phyloP scores from a whole-genome alignment of 768 basidiomycete species.

The Auriscalpium microsporum region DNA sequence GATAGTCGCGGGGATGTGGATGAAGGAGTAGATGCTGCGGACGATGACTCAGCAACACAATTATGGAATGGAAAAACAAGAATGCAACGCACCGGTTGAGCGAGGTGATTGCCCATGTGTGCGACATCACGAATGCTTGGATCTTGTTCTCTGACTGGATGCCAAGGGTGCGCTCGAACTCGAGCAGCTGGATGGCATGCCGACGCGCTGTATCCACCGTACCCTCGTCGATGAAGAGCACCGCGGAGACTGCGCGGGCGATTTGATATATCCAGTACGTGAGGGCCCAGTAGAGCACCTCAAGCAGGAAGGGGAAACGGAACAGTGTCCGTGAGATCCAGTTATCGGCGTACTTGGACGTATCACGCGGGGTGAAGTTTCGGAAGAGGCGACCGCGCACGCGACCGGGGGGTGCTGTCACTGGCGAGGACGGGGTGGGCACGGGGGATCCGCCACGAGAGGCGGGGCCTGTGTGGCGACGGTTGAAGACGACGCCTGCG shows the following conservation, averaged over 20 bases:
- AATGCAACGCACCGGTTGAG: constrained; percentile 3
- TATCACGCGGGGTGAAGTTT: constrained; percentile 1
- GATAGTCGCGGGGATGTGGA: constrained; percentile 10
- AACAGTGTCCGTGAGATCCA: not conserved
- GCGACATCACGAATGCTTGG: constrained; percentile 1
- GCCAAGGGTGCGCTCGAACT: constrained; percentile 4
- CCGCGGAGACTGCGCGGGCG: constrained; percentile 4
- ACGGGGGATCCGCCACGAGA: not conserved
- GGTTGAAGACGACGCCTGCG: constrained; percentile 3
- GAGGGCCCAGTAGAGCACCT: constrained; percentile 8
- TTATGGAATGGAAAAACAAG: no score
- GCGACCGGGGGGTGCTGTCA: not conserved
- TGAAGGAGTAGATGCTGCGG: constrained; percentile 5
- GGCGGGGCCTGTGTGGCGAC: not conserved
- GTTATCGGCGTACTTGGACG: constrained; percentile 3
- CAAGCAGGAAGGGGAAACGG: constrained; percentile 5
- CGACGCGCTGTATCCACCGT: constrained; percentile 4
- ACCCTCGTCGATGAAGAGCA: constrained; percentile 6
- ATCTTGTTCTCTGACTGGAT: constrained; percentile 4
- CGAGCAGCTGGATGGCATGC: constrained; percentile 6
- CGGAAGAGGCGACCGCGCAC: not conserved
- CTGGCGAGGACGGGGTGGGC: not conserved
- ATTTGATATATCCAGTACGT: constrained; percentile 11
- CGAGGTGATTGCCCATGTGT: not conserved
- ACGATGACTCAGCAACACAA: no score